A percentile compares a stretch with the other conserved stretches of the same genome.
Conservation (phyloP, 116 monocot species). For the Posidonia oceanica region DNA sequence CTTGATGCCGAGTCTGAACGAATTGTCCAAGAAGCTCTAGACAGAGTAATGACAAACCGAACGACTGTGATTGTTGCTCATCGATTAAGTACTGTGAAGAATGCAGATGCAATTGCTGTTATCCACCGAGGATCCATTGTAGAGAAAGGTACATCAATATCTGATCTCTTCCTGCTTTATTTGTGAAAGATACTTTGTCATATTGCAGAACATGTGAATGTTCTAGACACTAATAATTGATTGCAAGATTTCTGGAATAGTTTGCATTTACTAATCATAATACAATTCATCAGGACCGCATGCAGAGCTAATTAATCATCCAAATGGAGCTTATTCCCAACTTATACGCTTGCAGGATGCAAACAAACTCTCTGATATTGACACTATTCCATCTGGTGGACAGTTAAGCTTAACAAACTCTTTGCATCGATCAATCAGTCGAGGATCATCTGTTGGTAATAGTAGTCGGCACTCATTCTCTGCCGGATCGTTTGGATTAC, state of each 20-base stretch:
- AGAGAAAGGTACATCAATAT: constrained; percentile 42
- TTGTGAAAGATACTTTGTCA: too few relatives aligned
- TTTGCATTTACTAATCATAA: too few relatives aligned
- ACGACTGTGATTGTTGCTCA: constrained; percentile 67
- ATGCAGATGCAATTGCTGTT: constrained; percentile 52
- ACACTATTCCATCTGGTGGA: neutral
- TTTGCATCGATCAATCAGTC: constrained; percentile 21
- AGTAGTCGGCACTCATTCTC: constrained; percentile 26
- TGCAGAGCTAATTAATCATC: constrained; percentile 28
- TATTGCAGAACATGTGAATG: too few relatives aligned
- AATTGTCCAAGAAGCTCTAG: constrained; percentile 55
- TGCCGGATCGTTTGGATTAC: constrained; percentile 13
- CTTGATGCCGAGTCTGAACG: constrained; percentile 57
- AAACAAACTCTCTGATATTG: constrained; percentile 4
- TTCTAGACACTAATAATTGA: neutral
- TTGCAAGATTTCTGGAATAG: too few relatives aligned
- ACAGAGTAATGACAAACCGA: constrained; percentile 41
- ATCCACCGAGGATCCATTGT: constrained; percentile 45
- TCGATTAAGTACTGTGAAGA: constrained; percentile 45
- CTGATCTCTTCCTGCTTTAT: too few relatives aligned
- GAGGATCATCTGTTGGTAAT: constrained; percentile 28
- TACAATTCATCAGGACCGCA: constrained; percentile 67
- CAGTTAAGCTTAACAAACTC: constrained; percentile 10
- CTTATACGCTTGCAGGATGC: constrained; percentile 51
- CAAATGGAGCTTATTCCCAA: constrained; percentile 49